Conservation (phyloP, 352 stramenopile species). For the Phytophthora pini region DNA sequence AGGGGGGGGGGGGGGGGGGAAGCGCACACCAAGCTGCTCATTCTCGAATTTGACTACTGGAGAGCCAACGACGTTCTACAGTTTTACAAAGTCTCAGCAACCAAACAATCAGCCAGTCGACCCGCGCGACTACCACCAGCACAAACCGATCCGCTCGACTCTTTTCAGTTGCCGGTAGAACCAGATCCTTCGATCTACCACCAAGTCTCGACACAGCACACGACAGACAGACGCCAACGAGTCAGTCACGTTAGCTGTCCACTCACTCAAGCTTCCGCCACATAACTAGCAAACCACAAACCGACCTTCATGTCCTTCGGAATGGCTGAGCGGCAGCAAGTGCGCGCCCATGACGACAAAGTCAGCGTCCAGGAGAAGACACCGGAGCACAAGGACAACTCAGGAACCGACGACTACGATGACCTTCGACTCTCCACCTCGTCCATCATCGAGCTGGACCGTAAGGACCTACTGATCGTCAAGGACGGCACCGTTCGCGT, state of each 20-base stretch:
- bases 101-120: constrained; percentile 14
- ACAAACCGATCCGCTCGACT: constrained; percentile 10
- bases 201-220: constrained; percentile 15
- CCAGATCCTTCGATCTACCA: constrained; percentile 28
- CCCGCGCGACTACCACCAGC: constrained; percentile 18
- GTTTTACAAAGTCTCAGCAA: constrained; percentile 24
- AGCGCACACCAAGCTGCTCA: constrained; percentile 23
- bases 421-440: constrained; percentile 38
- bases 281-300: constrained; percentile 12
- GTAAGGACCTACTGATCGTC: constrained; percentile 78
- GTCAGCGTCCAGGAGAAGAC: constrained; percentile 19
- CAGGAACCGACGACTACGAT: constrained; percentile 21
- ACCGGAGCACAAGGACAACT: constrained; percentile 15
- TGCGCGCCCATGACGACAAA: constrained; percentile 22
- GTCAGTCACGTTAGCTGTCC: constrained; percentile 16
- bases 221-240: constrained; percentile 24
- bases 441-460: constrained; percentile 59
- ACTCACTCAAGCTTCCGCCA: constrained; percentile 22
- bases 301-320: constrained; percentile 32
- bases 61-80: constrained; percentile 16
- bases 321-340: constrained; percentile 36
- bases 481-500: constrained; percentile 76
- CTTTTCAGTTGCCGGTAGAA: constrained; percentile 32
- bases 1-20: constrained; percentile 6
- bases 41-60: constrained; percentile 40